phyloP scores from a whole-genome alignment of 192 early-diverging fungal species.

The Entomortierella parvispora region DNA sequence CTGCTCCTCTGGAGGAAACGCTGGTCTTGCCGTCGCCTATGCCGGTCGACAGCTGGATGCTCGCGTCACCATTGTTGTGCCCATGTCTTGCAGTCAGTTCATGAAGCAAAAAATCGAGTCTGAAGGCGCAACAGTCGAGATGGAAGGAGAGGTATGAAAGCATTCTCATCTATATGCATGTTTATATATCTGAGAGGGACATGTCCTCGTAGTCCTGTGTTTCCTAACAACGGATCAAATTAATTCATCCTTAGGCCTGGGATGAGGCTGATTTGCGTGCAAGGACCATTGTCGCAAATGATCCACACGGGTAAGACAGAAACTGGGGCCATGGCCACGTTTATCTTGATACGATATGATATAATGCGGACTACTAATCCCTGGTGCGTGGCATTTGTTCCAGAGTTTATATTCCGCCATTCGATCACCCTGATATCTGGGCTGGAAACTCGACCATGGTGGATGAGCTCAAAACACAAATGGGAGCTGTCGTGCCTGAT shows the following conservation, averaged over 20 bases:
- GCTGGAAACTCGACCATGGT: conserved; percentile 71
- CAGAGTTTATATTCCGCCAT: conserved; percentile 64
- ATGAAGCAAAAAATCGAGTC: conserved; percentile 66
- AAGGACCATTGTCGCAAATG: conserved; percentile 47
- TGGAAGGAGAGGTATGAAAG: conserved; percentile 57
- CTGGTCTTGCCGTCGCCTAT: conserved; percentile 74
- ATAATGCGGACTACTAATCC: too few species aligned
- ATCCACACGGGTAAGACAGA: conserved; percentile 56
- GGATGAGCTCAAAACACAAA: conserved; percentile 70
- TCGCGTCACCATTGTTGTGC: conserved; percentile 67
- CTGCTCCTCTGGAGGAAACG: conserved; percentile 70
- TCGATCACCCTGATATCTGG: conserved; percentile 67
- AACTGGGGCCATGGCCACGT: not conserved
- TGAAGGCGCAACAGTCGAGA: conserved; percentile 66
- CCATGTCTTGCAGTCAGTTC: conserved; percentile 54
- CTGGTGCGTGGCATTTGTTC: too few species aligned
- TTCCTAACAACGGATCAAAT: too few species aligned
- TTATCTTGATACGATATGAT: too few species aligned
- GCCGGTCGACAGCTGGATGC: conserved; percentile 69
- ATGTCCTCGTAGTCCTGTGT: too few species aligned
- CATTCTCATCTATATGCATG: not conserved
- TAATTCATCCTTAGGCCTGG: conserved; percentile 40
- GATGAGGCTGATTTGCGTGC: conserved; percentile 56
- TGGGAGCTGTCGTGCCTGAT: conserved; percentile 64
- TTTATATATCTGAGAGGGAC: not conserved